Evolutionary conservation across 1,139 yeast species (phyloP).

Genomic region (Debaryomycetaceae sp.): DNA sequence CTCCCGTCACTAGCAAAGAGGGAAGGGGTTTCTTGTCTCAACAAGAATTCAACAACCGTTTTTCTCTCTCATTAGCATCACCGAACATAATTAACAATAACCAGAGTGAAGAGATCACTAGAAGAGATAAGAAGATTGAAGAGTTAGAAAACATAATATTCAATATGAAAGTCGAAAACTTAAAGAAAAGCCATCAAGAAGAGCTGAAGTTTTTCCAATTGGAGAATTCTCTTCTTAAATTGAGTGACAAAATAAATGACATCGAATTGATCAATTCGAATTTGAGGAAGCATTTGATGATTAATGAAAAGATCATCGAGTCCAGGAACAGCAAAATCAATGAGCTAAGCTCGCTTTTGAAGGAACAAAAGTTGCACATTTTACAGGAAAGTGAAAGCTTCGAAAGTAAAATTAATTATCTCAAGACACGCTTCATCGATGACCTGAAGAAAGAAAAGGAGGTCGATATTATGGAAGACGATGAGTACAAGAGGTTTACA

Average conservation of each 20-base stretch:
- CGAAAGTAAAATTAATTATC: conserved; percentile 45
- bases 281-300: conserved; percentile 43
- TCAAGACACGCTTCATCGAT: conserved; percentile 37
- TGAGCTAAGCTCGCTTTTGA: conserved; percentile 49
- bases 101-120: conserved; percentile 22
- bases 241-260: conserved; percentile 37
- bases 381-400: conserved; percentile 51
- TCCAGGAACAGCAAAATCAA: conserved; percentile 58
- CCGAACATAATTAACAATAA: neutral
- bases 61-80: neutral
- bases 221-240: conserved; percentile 36
- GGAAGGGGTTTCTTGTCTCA: neutral
- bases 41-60: conserved; percentile 1
- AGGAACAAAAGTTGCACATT: conserved; percentile 49
- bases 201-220: conserved; percentile 39
- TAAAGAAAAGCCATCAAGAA: conserved; percentile 41
- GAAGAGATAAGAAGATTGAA: conserved; percentile 34
- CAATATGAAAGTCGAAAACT: conserved; percentile 32
- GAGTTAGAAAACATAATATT: conserved; percentile 37
- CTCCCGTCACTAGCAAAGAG: conserved; percentile 5
- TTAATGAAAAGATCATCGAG: conserved; percentile 57
- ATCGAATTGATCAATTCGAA: conserved; percentile 38
- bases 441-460: conserved; percentile 4
- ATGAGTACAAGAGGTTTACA: neutral
- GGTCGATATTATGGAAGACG: neutral